Evolutionary conservation across 2,329 filamentous ascomycete species (phyloP).

Genomic region (Aspergillus latus): DNA sequence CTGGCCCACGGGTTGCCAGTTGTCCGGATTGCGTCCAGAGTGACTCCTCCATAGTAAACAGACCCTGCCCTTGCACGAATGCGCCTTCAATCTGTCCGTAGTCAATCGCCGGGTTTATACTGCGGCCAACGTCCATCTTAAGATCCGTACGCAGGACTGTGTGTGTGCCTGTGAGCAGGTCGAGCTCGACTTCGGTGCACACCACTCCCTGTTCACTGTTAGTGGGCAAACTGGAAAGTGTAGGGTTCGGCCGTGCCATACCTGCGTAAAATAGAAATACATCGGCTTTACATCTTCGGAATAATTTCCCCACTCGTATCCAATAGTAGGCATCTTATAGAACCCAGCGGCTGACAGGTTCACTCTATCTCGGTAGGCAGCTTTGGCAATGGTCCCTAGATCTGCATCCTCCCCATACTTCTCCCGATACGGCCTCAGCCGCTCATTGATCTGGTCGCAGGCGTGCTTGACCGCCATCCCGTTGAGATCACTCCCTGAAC

Average conservation of each 20-base stretch:
- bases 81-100: conserved; percentile 82
- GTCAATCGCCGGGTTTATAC: conserved; percentile 69
- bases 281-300: conserved; percentile 62
- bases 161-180: conserved; percentile 90
- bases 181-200: conserved; percentile 86
- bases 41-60: conserved; percentile 75
- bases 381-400: conserved; percentile 85
- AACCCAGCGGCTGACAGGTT: conserved; percentile 94
- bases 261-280: conserved; percentile 99
- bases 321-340: conserved; percentile 96
- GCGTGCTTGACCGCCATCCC: conserved; percentile 28
- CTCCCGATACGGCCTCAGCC: conserved; percentile 78
- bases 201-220: conserved; percentile 60
- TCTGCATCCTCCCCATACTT: conserved; percentile 69
- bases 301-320: conserved; percentile 84
- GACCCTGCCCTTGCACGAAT: conserved; percentile 74
- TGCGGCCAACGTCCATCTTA: conserved; percentile 83
- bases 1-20: conserved; percentile 51
- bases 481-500: conserved; percentile 27
- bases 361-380: conserved; percentile 92
- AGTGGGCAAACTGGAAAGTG: not conserved
- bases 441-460: conserved; percentile 66
- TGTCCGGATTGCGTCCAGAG: conserved; percentile 51
- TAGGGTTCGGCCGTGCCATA: not conserved
- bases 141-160: conserved; percentile 84